These are phyloP conservation scores for Wickerhamomyces rabaulensis DNA, from an alignment of 805 yeast species.

Conservation along the genomic window DNA sequence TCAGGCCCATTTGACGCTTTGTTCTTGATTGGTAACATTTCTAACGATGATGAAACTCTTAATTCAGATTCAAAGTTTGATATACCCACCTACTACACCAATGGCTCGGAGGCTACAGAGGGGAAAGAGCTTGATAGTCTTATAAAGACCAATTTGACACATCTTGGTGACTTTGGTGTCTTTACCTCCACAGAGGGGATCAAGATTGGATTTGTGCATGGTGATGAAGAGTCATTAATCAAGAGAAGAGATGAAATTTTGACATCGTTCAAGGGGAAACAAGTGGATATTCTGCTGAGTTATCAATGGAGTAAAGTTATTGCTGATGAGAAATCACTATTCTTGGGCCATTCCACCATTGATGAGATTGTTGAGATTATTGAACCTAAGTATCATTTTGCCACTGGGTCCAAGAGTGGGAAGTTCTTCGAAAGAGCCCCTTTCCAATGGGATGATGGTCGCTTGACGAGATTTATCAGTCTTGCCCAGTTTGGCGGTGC, in stretches of 20 bases:
- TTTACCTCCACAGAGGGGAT: conserved; percentile 39
- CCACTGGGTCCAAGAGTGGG: conserved; percentile 45
- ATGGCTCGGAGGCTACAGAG: conserved; percentile 13
- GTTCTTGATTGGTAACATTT: conserved; percentile 45
- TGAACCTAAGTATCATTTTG: conserved; percentile 66
- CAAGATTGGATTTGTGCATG: conserved; percentile 41
- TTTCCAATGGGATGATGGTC: conserved; percentile 47
- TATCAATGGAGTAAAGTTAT: conserved; percentile 56
- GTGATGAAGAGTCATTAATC: conserved; percentile 17
- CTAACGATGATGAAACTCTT: conserved; percentile 1
- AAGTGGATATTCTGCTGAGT: conserved; percentile 52
- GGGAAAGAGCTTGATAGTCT: conserved; percentile 1
- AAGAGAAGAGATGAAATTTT: conserved; percentile 23
- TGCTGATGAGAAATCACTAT: conserved; percentile 37
- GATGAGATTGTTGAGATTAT: conserved; percentile 40
- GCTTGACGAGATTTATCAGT: conserved; percentile 59
- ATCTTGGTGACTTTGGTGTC: conserved; percentile 28
- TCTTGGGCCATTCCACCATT: conserved; percentile 40
- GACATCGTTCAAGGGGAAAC: conserved; percentile 17
- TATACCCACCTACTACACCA: conserved; percentile 19
- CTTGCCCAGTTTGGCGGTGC: conserved; percentile 52
- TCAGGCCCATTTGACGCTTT: conserved; percentile 65
- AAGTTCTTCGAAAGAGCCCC: conserved; percentile 51
- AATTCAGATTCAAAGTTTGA: conserved; percentile 2
- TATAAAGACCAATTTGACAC: conserved; percentile 3